Evolutionary conservation across 2,329 filamentous ascomycete genomes (phyloP).

Genomic region (Periconia macrospinosa): DNA sequence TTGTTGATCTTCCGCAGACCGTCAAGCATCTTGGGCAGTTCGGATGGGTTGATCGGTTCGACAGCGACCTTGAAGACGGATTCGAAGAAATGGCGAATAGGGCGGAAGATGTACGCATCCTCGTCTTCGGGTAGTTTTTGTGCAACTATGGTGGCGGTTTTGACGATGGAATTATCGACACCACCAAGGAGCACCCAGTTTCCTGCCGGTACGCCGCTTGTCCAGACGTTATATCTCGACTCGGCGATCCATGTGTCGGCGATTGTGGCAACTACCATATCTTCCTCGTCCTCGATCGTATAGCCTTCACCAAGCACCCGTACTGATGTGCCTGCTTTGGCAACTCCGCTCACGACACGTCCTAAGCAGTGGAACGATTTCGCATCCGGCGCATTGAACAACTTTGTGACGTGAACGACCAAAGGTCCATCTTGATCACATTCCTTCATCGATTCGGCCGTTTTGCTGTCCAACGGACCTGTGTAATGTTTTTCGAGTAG

Average conservation of each 20-base stretch:
- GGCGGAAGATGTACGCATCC: slow-evolving; percentile 92
- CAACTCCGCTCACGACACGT: slow-evolving; percentile 89
- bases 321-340: slow-evolving; percentile 77
- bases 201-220: slow-evolving; percentile 88
- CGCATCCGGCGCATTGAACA: slow-evolving; percentile 90
- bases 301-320: slow-evolving; percentile 94
- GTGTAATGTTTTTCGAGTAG: slow-evolving; percentile 89
- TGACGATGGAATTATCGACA: slow-evolving; percentile 97
- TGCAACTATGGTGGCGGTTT: slow-evolving; percentile 88
- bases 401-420: slow-evolving; percentile 88
- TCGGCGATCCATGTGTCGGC: slow-evolving; percentile 87
- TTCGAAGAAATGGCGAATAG: slow-evolving; percentile 91
- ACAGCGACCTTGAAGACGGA: slow-evolving; percentile 98
- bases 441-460: slow-evolving; percentile 75
- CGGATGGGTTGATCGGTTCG: slow-evolving; percentile 96
- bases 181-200: slow-evolving; percentile 91
- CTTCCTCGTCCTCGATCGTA: slow-evolving; percentile 95
- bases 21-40: slow-evolving; percentile 98
- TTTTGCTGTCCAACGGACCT: slow-evolving; percentile 79
- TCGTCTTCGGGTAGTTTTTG: slow-evolving; percentile 81
- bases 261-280: slow-evolving; percentile 87
- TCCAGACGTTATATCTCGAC: slow-evolving; percentile 88
- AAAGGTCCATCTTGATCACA: slow-evolving; percentile 90
- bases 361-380: slow-evolving; percentile 88
- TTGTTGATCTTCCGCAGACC: slow-evolving; percentile 97